Evolutionary conservation across 2,329 filamentous ascomycete species (phyloP), one percentile per base, ranked within the genome.

Genomic region (Paecilomyces sp.): DNA sequence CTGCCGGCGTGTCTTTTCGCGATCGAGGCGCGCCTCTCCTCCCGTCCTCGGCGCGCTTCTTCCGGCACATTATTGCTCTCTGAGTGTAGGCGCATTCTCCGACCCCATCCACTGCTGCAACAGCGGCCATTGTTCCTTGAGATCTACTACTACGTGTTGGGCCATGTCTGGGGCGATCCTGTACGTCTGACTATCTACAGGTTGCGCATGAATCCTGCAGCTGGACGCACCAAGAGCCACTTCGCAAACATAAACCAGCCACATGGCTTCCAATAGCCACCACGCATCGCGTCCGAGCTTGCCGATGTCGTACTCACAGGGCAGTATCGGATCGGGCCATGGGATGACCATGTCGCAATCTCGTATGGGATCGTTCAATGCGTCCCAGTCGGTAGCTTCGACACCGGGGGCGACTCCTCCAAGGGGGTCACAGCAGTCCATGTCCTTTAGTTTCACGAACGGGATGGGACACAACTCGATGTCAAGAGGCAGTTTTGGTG

Each of bases 341-440:
- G 74, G 74, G 56, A 66, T 75, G 58, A 63, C 71, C 12, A 74
- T 73, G 56, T 73, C 74, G 9, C 75, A 78, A 64, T 70, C 72
- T 55, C 70, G 75, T 61, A 69, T 77, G 64, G 70, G 69, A 33
- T 74, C 75, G 22, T 76, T 79, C 63, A 77, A 78, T 66, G 71
- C 72, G 59, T 74, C 75, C 31, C 77, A 79, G 64, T 79, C 77
- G 50, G 69, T 78, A 57, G 70, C 73, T 12, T 77, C 77, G 11
- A 79, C 78, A 15, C 76, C 77, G 57, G 74, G 76, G 54, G 75
- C 74, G 24, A 80, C 78, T 30, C 76, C 77, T 54, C 75, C 78
- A 41, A 75, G 36, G 63, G 68, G 62, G 28, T 75, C 75, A 24
- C 77, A 80, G 61, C 77, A 79, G 58, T 75, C 75, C 60, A 69